Percentiles rank a stretch among this genome's conserved stretches.
These are phyloP conservation scores for Alternaria rosae DNA, from an alignment of 2,329 filamentous ascomycete species.

Conservation along the genomic window DNA sequence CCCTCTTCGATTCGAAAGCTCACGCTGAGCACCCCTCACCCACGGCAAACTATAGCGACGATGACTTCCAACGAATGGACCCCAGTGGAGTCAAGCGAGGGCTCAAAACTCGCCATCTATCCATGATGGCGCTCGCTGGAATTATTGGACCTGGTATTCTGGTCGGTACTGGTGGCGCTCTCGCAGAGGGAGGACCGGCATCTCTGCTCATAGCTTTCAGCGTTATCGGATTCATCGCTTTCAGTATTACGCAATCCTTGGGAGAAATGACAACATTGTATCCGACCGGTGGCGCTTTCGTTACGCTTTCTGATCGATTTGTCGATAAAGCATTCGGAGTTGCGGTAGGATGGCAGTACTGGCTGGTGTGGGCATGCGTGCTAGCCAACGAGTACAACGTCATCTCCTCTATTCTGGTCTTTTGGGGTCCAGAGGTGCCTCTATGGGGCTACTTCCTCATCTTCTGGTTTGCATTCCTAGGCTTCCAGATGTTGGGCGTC, in stretches of 20 bases:
- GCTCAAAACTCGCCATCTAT: constrained; percentile 71
- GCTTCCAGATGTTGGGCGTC: constrained; percentile 52
- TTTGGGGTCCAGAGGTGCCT: constrained; percentile 65
- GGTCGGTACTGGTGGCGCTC: constrained; percentile 73
- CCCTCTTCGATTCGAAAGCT: constrained; percentile 30
- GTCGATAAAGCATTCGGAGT: constrained; percentile 35
- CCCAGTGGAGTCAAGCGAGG: constrained; percentile 72
- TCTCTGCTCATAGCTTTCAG: constrained; percentile 78
- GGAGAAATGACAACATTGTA: constrained; percentile 78
- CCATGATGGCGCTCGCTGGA: constrained; percentile 62
- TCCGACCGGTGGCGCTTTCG: constrained; percentile 74
- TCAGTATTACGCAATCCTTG: constrained; percentile 73
- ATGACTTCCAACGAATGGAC: constrained; percentile 55
- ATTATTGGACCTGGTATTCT: constrained; percentile 74
- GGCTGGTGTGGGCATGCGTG: constrained; percentile 69
- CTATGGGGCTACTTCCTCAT: constrained; percentile 53
- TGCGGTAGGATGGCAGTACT: constrained; percentile 45
- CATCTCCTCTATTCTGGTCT: constrained; percentile 69
- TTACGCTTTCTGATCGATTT: constrained; percentile 73
- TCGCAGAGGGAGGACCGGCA: constrained; percentile 73
- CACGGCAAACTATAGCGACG: constrained; percentile 29
- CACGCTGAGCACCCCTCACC: constrained; percentile 24
- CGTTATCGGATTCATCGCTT: constrained; percentile 73
- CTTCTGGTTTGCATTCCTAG: constrained; percentile 50
- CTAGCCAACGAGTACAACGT: constrained; percentile 76